Percentiles rank a stretch among this genome's conserved stretches.
These are phyloP conservation scores for Penicillium simplicissimum DNA, from an alignment of 495 filamentous ascomycete species.

Conservation along the genomic window DNA sequence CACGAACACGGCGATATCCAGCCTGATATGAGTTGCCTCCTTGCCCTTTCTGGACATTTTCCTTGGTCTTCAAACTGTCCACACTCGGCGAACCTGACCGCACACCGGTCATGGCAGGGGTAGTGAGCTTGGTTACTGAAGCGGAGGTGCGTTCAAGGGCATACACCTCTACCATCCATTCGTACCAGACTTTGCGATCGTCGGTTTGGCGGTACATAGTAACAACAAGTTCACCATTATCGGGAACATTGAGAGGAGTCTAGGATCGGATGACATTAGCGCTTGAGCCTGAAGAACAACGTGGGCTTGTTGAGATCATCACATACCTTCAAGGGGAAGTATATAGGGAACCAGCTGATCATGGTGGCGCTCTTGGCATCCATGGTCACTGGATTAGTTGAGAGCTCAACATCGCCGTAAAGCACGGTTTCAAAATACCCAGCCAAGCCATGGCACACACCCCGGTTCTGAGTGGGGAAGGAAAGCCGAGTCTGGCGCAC, in stretches of 20 bases:
- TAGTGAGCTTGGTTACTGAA: constrained; percentile 20
- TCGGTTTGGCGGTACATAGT: constrained; percentile 96
- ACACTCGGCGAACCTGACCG: constrained; percentile 33
- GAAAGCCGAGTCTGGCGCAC: constrained; percentile 68
- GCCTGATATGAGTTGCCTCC: constrained; percentile 37
- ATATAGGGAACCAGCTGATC: constrained; percentile 99
- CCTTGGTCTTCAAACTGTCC: constrained; percentile 30
- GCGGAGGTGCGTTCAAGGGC: constrained; percentile 41
- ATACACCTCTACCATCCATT: constrained; percentile 92
- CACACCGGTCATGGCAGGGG: constrained; percentile 38
- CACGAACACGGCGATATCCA: constrained; percentile 65
- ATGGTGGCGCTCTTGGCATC: constrained; percentile 90
- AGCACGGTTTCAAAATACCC: constrained; percentile 96
- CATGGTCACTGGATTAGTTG: constrained; percentile 90
- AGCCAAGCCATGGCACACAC: constrained; percentile 85
- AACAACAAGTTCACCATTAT: constrained; percentile 78
- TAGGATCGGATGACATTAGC: constrained; percentile 31
- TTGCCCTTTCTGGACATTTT: constrained; percentile 13
- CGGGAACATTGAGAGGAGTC: constrained; percentile 86
- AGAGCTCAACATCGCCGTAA: constrained; percentile 81
- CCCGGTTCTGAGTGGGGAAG: constrained; percentile 71
- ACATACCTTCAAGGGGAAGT: constrained; percentile 89
- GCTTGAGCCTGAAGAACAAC: not conserved
- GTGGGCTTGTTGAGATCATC: not conserved
- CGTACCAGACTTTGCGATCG: constrained; percentile 96